Evolutionary conservation across 108 stramenopile genomes (phyloP).

Genomic region (Schizochytrium sp.): DNA sequence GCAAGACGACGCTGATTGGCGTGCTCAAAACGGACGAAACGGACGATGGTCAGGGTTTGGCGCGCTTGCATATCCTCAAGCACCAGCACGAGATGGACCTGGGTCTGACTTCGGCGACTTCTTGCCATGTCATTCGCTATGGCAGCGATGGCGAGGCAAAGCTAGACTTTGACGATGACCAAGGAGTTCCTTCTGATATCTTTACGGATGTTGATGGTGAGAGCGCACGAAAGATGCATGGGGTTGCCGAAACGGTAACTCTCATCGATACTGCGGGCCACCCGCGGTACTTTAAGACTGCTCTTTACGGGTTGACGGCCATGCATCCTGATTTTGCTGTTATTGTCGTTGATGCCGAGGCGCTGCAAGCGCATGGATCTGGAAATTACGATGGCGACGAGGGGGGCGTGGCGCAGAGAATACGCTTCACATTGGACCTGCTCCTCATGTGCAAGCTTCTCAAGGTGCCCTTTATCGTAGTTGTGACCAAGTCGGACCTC

Average conservation of each 20-base stretch:
- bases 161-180: background rate
- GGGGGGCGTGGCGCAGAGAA: background rate
- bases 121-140: slow-evolving; percentile 28
- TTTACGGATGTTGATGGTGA: background rate
- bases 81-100: slow-evolving; percentile 52
- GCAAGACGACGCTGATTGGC: slow-evolving; percentile 51
- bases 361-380: slow-evolving; percentile 11
- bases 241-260: background rate
- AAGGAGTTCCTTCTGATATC: background rate
- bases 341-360: slow-evolving; percentile 24
- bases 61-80: slow-evolving; percentile 44
- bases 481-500: slow-evolving; percentile 31
- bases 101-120: slow-evolving; percentile 47
- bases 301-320: slow-evolving; percentile 38
- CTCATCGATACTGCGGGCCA: slow-evolving; percentile 46
- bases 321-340: slow-evolving; percentile 31
- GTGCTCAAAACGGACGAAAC: slow-evolving; percentile 43
- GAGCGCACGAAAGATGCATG: background rate
- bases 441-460: slow-evolving; percentile 24
- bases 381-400: background rate
- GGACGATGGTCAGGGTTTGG: slow-evolving; percentile 53
- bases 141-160: background rate
- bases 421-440: slow-evolving; percentile 23
- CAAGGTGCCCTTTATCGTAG: slow-evolving; percentile 28
- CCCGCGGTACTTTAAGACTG: slow-evolving; percentile 43